These are phyloP conservation scores for Letharia columbiana DNA, from an alignment of 495 filamentous ascomycete genomes.

Conservation along the genomic window DNA sequence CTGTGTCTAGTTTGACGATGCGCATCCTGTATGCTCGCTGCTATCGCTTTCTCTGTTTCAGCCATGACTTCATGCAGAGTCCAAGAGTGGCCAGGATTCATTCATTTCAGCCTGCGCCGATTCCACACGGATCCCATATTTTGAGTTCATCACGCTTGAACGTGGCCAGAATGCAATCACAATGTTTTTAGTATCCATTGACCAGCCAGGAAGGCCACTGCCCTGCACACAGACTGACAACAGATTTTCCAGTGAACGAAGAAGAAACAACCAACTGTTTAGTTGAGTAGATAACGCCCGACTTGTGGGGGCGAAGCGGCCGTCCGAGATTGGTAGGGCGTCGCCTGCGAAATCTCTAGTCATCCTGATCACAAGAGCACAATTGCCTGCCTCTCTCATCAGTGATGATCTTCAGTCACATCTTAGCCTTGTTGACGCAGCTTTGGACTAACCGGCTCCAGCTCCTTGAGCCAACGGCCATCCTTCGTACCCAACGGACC, in stretches of 20 bases:
- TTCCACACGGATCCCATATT: not conserved
- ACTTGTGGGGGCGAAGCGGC: not conserved
- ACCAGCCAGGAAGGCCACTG: constrained; percentile 1
- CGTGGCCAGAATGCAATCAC: constrained; percentile 9
- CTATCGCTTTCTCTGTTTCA: not conserved
- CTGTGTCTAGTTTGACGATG: not conserved
- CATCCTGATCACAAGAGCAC: constrained; percentile 10
- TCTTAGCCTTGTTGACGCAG: not conserved
- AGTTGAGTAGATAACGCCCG: not conserved
- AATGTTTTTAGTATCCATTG: constrained; percentile 1
- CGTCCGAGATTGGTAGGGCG: not conserved
- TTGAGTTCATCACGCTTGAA: constrained; percentile 1
- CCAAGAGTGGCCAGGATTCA: not conserved
- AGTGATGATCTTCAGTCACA: not conserved
- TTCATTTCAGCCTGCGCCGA: not conserved
- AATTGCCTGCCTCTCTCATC: not conserved
- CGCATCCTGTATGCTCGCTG: not conserved
- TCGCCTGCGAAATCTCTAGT: not conserved
- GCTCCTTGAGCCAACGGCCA: constrained; percentile 10
- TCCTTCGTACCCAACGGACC: not conserved
- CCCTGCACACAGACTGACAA: not conserved
- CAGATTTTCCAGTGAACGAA: not conserved
- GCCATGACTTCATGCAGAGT: not conserved
- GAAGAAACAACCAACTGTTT: constrained; percentile 2
- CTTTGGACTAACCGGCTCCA: constrained; percentile 3